phyloP scores from a whole-genome alignment of 441 rosid species.

The Erysimum pusillum region DNA sequence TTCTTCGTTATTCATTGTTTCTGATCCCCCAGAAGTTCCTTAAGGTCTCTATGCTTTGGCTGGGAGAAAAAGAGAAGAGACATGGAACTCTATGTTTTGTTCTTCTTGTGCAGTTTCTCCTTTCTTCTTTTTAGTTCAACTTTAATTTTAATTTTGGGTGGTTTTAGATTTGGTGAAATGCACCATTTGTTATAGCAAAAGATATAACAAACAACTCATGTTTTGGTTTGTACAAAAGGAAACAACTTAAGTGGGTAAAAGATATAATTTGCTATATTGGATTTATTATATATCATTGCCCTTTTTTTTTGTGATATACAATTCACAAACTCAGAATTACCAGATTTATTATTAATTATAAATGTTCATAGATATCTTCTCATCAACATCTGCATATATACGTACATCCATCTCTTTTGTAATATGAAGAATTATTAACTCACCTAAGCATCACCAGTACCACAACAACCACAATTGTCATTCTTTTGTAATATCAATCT shows the following conservation, averaged over 20 bases:
- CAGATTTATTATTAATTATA: too few relatives aligned
- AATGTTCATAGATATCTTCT: not conserved
- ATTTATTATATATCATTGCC: not conserved
- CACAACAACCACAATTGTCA: not conserved
- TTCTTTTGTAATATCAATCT: slow-evolving; percentile 4
- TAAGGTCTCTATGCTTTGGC: slow-evolving; percentile 11
- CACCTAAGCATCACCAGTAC: not conserved
- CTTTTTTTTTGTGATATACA: not conserved
- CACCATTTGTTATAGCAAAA: slow-evolving; percentile 25
- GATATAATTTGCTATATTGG: slow-evolving; percentile 17
- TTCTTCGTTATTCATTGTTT: slow-evolving; percentile 18
- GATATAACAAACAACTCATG: slow-evolving; percentile 20
- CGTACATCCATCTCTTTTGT: not conserved
- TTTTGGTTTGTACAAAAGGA: slow-evolving; percentile 42
- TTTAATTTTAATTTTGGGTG: slow-evolving; percentile 15
- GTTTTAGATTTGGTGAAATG: slow-evolving; percentile 28
- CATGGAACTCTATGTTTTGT: slow-evolving; percentile 12
- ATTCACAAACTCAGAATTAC: not conserved
- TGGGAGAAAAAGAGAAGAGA: slow-evolving; percentile 28
- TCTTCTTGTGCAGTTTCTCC: slow-evolving; percentile 36
- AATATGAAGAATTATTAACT: too few relatives aligned
- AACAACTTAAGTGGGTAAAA: slow-evolving; percentile 21
- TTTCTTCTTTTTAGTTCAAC: slow-evolving; percentile 22
- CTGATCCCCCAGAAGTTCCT: slow-evolving; percentile 21
- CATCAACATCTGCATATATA: not conserved